Base-by-base conservation (phyloP, 2,329 filamentous ascomycete genomes). In the Phaeosphaeriaceae sp. region DNA sequence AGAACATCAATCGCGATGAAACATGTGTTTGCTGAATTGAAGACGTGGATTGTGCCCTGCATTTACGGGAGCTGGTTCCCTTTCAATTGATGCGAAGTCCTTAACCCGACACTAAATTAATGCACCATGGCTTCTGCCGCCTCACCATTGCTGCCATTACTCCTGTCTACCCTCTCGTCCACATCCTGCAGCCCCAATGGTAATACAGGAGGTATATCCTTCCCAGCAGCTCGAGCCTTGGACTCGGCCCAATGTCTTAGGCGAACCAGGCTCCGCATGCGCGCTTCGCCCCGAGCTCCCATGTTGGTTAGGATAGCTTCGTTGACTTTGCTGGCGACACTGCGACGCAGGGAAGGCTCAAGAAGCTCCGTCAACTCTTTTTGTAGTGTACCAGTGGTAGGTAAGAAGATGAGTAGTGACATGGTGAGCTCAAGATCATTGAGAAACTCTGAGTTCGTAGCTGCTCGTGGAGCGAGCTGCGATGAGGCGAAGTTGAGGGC, bases 371-470 rank as follows among this genome's bases (percentile, higher is more conserved):
- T 88, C 31, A 97, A 82, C 49, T 91, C 88, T 2, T 91, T 88
- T 46, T 91, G 87, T 40, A 97, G 84, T 52, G 87, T 89, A 53
- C 95, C 91, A 19, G 70, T 64, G 17, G 57, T 58, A n/a, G 87
- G 85, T 0, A 92, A 89, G 68, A 97, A 97, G 45, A 99, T 90
- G 41, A 99, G 83, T 42, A 99, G 84, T 0, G 92, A 90, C 89
- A 99, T 97, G 0, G 95, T 97, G 73, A 89, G 87, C 78, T 99
- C 95, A 11, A 99, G 83, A 60, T 96, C 93, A 63, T 90, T 87
- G 13, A 97, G 83, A 65, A 97, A 98, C 46, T 90, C 87, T 3
- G 87, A 85, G 65, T 93, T 92, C 5, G 88, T 91, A 0, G 93
- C 89, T 7, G 94, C 95, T 54, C 92, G 88, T 3, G 95, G 93